phyloP scores from a whole-genome alignment of 305 asterid genomes.

The Galium porrigens region DNA sequence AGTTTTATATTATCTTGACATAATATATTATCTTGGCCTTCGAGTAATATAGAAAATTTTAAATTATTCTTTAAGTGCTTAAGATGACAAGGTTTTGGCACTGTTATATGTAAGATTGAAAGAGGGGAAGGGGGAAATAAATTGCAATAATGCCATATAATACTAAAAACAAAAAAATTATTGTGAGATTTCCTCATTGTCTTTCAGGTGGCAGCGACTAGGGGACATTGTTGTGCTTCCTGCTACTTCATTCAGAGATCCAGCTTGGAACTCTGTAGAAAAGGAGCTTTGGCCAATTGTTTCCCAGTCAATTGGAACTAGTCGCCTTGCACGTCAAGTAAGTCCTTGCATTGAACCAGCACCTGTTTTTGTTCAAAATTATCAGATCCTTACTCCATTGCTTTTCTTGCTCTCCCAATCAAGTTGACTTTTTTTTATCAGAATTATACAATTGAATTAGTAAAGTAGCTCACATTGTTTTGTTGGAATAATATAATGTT shows the following conservation, averaged over 20 bases:
- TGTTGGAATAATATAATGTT: not conserved
- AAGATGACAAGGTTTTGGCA: not conserved
- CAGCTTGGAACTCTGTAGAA: constrained; percentile 52
- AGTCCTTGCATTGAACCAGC: constrained; percentile 15
- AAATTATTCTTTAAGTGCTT: not conserved
- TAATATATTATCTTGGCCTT: not conserved
- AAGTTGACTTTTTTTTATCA: not conserved
- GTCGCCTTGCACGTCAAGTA: constrained; percentile 88
- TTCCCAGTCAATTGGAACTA: constrained; percentile 63
- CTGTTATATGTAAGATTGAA: not conserved
- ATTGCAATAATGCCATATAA: not conserved
- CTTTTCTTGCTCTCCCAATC: not conserved
- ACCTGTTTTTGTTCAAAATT: not conserved
- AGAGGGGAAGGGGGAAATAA: not conserved
- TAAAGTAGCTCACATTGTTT: not conserved
- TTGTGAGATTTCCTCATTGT: constrained; percentile 10
- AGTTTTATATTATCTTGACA: constrained; percentile 10
- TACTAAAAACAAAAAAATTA: not conserved
- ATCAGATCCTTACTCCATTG: not conserved
- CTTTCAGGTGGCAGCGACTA: constrained; percentile 81
- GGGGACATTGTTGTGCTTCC: constrained; percentile 87
- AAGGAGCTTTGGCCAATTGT: constrained; percentile 75
- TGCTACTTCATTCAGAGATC: constrained; percentile 52
- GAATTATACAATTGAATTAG: not conserved
- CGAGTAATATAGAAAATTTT: not conserved